phyloP scores from a whole-genome alignment of 352 stramenopile genomes.

The Phytophthora megakarya region DNA sequence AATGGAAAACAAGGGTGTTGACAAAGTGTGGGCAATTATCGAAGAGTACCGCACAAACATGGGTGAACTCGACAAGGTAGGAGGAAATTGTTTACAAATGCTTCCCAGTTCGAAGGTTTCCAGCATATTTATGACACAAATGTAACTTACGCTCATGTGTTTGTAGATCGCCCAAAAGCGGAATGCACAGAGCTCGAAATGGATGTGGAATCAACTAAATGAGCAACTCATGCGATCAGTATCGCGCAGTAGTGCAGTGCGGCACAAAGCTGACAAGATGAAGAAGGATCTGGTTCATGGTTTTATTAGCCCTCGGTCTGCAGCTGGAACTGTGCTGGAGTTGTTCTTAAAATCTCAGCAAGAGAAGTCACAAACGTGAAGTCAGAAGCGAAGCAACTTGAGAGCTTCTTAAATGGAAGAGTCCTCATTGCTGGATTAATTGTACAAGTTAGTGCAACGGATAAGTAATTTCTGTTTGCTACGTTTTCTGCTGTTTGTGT shows the following conservation, averaged over 20 bases:
- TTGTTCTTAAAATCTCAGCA: slow-evolving; percentile 63
- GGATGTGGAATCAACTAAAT: slow-evolving; percentile 84
- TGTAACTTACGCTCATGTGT: not conserved
- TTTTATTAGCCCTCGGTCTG: slow-evolving; percentile 69
- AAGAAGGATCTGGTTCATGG: slow-evolving; percentile 65
- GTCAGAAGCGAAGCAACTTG: too few relatives aligned
- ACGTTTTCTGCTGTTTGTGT: not conserved
- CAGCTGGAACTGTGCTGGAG: slow-evolving; percentile 61
- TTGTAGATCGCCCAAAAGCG: slow-evolving; percentile 66
- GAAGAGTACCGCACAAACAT: slow-evolving; percentile 67
- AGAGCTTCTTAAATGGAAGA: too few relatives aligned
- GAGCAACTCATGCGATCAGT: slow-evolving; percentile 77
- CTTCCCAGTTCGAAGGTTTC: not conserved
- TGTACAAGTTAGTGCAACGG: slow-evolving; percentile 30
- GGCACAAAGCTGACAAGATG: slow-evolving; percentile 57
- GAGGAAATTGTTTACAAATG: not conserved
- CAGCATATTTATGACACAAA: not conserved
- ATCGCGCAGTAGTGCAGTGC: slow-evolving; percentile 48
- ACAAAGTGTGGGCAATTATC: slow-evolving; percentile 73
- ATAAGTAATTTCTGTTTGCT: slow-evolving; percentile 13
- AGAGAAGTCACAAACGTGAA: slow-evolving; percentile 18
- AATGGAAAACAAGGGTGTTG: slow-evolving; percentile 66
- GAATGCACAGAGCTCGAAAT: slow-evolving; percentile 75
- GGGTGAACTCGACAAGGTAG: slow-evolving; percentile 59
- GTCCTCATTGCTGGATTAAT: slow-evolving; percentile 20